These are phyloP conservation scores for Nepenthes alata DNA, from an alignment of 179 eudicot genomes.

Conservation along the genomic window DNA sequence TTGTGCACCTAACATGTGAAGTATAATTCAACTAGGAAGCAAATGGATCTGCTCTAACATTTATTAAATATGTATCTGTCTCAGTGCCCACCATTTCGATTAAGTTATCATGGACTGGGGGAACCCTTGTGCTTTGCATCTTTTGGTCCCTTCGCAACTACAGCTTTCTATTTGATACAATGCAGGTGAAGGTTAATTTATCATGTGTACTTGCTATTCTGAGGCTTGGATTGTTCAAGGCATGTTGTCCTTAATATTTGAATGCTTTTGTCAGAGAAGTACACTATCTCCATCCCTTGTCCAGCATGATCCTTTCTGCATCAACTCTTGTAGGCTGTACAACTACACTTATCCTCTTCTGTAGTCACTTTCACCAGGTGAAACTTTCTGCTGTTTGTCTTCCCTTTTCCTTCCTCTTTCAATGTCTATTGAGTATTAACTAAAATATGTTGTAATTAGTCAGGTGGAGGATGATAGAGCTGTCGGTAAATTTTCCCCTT, in stretches of 20 bases:
- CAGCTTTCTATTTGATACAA: constrained; percentile 71
- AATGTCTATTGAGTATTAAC: constrained; percentile 2
- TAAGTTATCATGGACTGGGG: constrained; percentile 75
- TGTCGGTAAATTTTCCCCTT: constrained; percentile 76
- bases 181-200: constrained; percentile 28
- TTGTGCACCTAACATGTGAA: too few relatives aligned
- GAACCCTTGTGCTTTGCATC: constrained; percentile 88
- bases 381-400: constrained; percentile 6
- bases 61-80: constrained; percentile 5
- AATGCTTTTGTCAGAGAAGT: constrained; percentile 14
- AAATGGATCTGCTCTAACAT: too few relatives aligned
- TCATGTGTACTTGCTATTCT: background rate
- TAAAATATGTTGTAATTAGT: constrained; percentile 9
- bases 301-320: constrained; percentile 45
- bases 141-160: constrained; percentile 84
- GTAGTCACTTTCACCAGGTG: constrained; percentile 99
- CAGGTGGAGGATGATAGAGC: constrained; percentile 73
- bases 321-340: constrained; percentile 80
- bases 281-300: constrained; percentile 23
- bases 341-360: constrained; percentile 74
- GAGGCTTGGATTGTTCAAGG: background rate
- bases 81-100: constrained; percentile 91
- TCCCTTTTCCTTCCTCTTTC: background rate
- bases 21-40: too few relatives aligned
- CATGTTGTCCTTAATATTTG: constrained; percentile 6